Evolutionary conservation across 2,329 filamentous ascomycete species (phyloP).

Genomic region (Hypoxylon sp.): DNA sequence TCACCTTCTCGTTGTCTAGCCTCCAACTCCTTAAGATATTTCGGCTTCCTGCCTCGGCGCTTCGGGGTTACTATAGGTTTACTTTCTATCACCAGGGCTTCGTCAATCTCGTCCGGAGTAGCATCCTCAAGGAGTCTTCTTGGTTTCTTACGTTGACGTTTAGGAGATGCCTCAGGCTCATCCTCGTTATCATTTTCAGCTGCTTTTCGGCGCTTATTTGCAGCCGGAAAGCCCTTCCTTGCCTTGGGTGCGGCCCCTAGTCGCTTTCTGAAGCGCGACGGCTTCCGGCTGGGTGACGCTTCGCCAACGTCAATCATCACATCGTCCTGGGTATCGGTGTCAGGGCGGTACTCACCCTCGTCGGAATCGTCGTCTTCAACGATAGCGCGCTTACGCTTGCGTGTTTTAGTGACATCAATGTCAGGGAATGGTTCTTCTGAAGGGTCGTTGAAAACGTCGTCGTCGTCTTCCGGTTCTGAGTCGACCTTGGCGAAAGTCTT

Average conservation of each 20-base stretch:
- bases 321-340: conserved; percentile 48
- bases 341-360: conserved; percentile 50
- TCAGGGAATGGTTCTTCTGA: conserved; percentile 47
- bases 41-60: conserved; percentile 50
- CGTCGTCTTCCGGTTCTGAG: conserved; percentile 50
- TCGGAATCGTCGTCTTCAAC: conserved; percentile 46
- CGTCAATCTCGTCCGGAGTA: conserved; percentile 40
- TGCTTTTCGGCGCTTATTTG: conserved; percentile 19
- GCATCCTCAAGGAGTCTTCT: conserved; percentile 40
- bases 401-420: conserved; percentile 38
- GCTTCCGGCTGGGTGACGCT: conserved; percentile 30
- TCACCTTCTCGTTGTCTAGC: conserved; percentile 17
- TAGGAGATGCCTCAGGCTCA: conserved; percentile 45
- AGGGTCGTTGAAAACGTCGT: conserved; percentile 41
- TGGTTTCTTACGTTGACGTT: conserved; percentile 44
- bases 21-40: conserved; percentile 36
- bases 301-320: conserved; percentile 39
- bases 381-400: conserved; percentile 51
- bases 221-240: conserved; percentile 30
- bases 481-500: conserved; percentile 52
- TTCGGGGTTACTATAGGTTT: conserved; percentile 43
- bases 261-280: conserved; percentile 41
- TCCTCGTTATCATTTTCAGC: conserved; percentile 29
- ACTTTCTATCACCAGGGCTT: conserved; percentile 32
- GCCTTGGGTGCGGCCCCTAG: conserved; percentile 35